Evolutionary conservation across 495 filamentous ascomycete genomes (phyloP).

Genomic region (Extremus antarcticus): DNA sequence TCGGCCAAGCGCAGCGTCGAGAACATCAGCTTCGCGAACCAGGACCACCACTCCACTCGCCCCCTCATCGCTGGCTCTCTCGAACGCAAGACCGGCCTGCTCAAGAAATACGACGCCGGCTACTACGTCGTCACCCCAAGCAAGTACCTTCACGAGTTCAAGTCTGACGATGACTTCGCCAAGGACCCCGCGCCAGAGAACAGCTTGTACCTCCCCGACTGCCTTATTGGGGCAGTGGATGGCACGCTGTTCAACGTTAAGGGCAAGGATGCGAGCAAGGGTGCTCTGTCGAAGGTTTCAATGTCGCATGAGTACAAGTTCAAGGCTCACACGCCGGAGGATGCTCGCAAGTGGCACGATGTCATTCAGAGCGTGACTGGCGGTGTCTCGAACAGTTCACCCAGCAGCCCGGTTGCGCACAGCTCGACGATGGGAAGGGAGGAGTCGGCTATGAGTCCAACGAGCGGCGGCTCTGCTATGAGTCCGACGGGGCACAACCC

Average conservation of each 20-base stretch:
- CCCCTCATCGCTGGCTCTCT: conserved; percentile 76
- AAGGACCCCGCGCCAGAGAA: conserved; percentile 76
- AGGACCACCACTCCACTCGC: conserved; percentile 67
- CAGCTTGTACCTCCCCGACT: conserved; percentile 87
- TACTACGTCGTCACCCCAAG: conserved; percentile 85
- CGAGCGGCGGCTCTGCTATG: not conserved
- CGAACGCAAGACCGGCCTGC: conserved; percentile 60
- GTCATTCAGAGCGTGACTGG: conserved; percentile 41
- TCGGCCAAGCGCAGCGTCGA: conserved; percentile 58
- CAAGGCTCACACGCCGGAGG: conserved; percentile 60
- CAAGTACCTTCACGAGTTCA: conserved; percentile 90
- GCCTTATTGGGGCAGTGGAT: conserved; percentile 59
- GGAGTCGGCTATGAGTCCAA: not conserved
- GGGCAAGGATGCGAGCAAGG: conserved; percentile 71
- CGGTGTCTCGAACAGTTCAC: conserved; percentile 22
- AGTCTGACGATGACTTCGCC: conserved; percentile 74
- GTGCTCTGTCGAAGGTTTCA: conserved; percentile 48
- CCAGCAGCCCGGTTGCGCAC: conserved; percentile 15
- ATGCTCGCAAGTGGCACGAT: conserved; percentile 76
- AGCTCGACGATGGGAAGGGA: not conserved
- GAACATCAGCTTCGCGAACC: conserved; percentile 74
- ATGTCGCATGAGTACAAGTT: conserved; percentile 55
- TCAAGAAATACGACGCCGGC: conserved; percentile 62
- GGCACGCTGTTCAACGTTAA: conserved; percentile 86
- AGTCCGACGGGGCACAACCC: not conserved